Evolutionary conservation across 331 rosid species (phyloP).

Genomic region (Acacia pycnantha): DNA sequence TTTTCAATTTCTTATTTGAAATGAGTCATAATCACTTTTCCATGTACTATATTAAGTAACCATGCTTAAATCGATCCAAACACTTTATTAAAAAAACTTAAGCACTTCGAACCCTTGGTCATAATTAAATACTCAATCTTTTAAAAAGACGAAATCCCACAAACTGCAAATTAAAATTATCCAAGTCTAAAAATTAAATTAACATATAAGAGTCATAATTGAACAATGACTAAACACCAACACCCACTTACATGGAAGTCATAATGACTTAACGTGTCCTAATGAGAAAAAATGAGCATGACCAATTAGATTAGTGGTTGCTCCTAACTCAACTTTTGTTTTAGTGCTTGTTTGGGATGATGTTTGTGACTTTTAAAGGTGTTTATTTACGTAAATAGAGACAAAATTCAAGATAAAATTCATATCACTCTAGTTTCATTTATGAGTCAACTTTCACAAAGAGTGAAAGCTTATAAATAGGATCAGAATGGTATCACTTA

Average conservation of each 20-base stretch:
- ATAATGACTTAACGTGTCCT: neutral
- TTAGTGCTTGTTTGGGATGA: too few relatives aligned
- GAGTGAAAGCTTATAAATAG: too few relatives aligned
- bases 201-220: neutral
- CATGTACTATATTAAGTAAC: neutral
- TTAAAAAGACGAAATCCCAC: neutral
- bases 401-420: too few relatives aligned
- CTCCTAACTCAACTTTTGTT: neutral
- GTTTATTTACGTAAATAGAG: too few relatives aligned
- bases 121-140: neutral
- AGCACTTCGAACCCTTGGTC: neutral
- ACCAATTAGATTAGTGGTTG: neutral
- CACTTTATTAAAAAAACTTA: neutral
- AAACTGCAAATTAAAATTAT: neutral
- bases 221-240: conserved; percentile 15
- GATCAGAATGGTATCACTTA: too few relatives aligned
- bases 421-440: too few relatives aligned
- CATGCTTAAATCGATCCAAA: neutral
- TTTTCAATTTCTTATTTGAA: neutral
- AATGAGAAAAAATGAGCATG: conserved; percentile 14
- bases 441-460: too few relatives aligned
- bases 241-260: conserved; percentile 4
- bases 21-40: neutral
- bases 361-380: too few relatives aligned
- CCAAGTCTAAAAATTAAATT: neutral